Base-by-base conservation (phyloP, 768 basidiomycete species). In the Cystofilobasidium ferigula region DNA sequence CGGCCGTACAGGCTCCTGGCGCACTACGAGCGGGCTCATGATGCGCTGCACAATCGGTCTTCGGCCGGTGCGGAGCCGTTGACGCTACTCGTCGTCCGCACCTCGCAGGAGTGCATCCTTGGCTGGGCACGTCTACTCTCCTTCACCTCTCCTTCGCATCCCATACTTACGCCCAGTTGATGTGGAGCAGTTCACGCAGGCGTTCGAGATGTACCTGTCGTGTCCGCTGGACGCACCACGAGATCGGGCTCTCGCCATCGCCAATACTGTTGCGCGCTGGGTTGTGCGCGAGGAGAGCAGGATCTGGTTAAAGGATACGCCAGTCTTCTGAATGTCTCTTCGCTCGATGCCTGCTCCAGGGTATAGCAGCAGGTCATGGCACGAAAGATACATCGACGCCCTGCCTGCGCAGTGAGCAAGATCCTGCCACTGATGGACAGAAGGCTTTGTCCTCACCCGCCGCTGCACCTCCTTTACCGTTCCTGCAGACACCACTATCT, bases 191-290 rank as follows among this genome's bases (percentile, higher is more conserved):
- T 86, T 93, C 66, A 95, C 93, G 0, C 87, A 91, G 72, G 85
- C 86, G 0, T 97, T 95, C 72, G 95, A 98, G 75, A 77, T 98
- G 20, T 98, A 95, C 73, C 77, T 94, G 58, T 80, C 87, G 0
- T 74, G 93, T 18, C 88, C 90, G 0, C 88, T 89, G 13, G 80
- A 82, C 57, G 73, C 97, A 61, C 89, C 94, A 8, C 97, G 97
- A 80, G 86, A 85, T 59, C 90, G 88, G 0, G 85, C 84, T 1
- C 85, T 97, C 18, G 83, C 85, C 16, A 88, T 91, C 6, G 95
- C 94, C 10, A 94, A 97, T 73, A 81, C 85, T 1, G 86, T 97
- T 30, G 85, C 85, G 26, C 80, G 85, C 20, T 99, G 94, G 94
- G 85, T 95, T 7, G 86, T 88, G 80, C 86, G 84, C 70, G 89